Evolutionary conservation across 2,329 filamentous ascomycete genomes (phyloP).

Genomic region (Xylariales sp.): DNA sequence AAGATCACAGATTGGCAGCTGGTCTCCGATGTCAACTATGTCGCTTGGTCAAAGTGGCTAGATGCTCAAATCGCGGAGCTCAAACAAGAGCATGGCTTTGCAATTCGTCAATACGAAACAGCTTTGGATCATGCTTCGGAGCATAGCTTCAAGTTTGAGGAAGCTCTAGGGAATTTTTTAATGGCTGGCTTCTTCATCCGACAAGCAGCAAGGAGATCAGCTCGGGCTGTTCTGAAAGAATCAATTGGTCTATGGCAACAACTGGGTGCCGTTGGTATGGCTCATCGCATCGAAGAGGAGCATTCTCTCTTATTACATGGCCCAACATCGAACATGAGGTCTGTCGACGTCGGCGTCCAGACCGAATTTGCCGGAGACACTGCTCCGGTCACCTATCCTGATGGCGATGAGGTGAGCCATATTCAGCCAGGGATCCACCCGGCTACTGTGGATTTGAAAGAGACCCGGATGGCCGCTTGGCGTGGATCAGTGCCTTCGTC

Average conservation of each 20-base stretch:
- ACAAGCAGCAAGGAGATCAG: slow-evolving; percentile 60
- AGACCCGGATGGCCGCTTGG: slow-evolving; percentile 60
- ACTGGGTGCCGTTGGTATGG: slow-evolving; percentile 65
- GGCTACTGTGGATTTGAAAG: slow-evolving; percentile 44
- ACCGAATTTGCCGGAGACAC: slow-evolving; percentile 63
- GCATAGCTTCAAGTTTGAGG: slow-evolving; percentile 63
- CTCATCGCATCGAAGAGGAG: slow-evolving; percentile 61
- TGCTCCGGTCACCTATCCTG: slow-evolving; percentile 46
- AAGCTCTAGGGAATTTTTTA: slow-evolving; percentile 68
- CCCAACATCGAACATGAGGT: slow-evolving; percentile 52
- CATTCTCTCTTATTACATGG: slow-evolving; percentile 64
- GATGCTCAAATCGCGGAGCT: slow-evolving; percentile 66
- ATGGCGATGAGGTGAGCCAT: slow-evolving; percentile 36
- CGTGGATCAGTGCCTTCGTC: slow-evolving; percentile 55
- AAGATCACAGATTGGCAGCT: slow-evolving; percentile 60
- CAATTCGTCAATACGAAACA: slow-evolving; percentile 63
- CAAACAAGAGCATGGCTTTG: slow-evolving; percentile 47
- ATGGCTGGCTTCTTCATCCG: slow-evolving; percentile 69
- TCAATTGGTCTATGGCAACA: slow-evolving; percentile 64
- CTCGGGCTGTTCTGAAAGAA: slow-evolving; percentile 64
- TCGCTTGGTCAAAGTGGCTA: slow-evolving; percentile 63
- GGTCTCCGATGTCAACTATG: slow-evolving; percentile 66
- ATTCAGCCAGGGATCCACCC: slow-evolving; percentile 31
- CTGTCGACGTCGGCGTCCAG: slow-evolving; percentile 61
- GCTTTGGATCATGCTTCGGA: slow-evolving; percentile 68